Evolutionary conservation across 2,329 filamentous ascomycete genomes (phyloP).

Genomic region (Sclerotinia nivalis): DNA sequence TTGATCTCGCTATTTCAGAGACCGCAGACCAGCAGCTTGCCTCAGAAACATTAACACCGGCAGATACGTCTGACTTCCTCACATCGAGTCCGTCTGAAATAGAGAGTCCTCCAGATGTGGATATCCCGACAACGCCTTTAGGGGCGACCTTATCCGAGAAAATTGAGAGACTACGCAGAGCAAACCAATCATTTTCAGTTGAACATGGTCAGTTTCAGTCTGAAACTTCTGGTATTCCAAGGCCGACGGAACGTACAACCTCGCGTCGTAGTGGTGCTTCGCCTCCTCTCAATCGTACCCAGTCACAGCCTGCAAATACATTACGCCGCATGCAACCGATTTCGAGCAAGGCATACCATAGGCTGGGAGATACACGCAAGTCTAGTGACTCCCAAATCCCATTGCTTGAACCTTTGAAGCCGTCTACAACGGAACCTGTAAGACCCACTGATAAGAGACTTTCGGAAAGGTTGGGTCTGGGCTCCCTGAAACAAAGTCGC

Average conservation of each 20-base stretch:
- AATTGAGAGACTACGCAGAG: slow-evolving; percentile 37
- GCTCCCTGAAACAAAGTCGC: slow-evolving; percentile 60
- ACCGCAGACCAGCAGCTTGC: slow-evolving; percentile 24
- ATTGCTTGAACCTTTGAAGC: slow-evolving; percentile 34
- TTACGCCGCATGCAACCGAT: slow-evolving; percentile 35
- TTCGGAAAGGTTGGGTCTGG: slow-evolving; percentile 68
- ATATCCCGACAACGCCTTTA: slow-evolving; percentile 23
- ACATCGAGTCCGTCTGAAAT: slow-evolving; percentile 22
- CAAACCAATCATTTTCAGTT: slow-evolving; percentile 26
- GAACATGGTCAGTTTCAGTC: slow-evolving; percentile 25
- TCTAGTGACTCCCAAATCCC: slow-evolving; percentile 26
- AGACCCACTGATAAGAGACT: slow-evolving; percentile 65
- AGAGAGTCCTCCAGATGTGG: slow-evolving; percentile 4
- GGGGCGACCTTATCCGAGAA: slow-evolving; percentile 38
- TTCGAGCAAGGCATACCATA: slow-evolving; percentile 30
- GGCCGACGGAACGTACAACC: slow-evolving; percentile 37
- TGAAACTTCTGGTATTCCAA: slow-evolving; percentile 40
- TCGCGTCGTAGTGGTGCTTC: slow-evolving; percentile 36
- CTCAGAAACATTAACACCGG: slow-evolving; percentile 25
- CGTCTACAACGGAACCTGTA: slow-evolving; percentile 35
- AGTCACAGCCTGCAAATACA: slow-evolving; percentile 41
- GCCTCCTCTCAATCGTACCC: slow-evolving; percentile 40
- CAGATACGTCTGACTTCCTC: slow-evolving; percentile 22
- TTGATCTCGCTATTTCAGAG: slow-evolving; percentile 56
- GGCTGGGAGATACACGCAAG: slow-evolving; percentile 31